phyloP scores from a whole-genome alignment of 2,329 filamentous ascomycete species.

The Venturia nashicola region DNA sequence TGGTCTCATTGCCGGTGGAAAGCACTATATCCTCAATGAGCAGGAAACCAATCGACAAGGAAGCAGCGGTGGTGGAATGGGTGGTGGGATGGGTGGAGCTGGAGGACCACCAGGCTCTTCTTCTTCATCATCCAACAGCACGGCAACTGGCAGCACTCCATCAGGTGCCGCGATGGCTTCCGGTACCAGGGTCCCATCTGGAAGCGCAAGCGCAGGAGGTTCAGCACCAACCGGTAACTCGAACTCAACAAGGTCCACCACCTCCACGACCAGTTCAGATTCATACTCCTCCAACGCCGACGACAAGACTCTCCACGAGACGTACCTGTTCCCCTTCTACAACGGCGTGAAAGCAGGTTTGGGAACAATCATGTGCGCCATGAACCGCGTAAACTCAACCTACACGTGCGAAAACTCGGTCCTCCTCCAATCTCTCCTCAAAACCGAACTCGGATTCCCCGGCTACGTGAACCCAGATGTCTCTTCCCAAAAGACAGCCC shows the following conservation, averaged over 20 bases:
- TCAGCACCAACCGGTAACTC: background rate
- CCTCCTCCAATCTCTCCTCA: conserved; percentile 67
- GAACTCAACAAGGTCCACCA: background rate
- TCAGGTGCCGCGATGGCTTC: background rate
- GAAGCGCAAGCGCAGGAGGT: background rate
- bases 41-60: conserved; percentile 60
- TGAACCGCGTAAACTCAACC: conserved; percentile 40
- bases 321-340: conserved; percentile 45
- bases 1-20: conserved; percentile 54
- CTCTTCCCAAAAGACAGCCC: conserved; percentile 73
- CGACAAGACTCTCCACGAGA: conserved; percentile 50
- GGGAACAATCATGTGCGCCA: conserved; percentile 61
- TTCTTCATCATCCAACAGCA: background rate
- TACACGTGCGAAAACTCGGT: conserved; percentile 66
- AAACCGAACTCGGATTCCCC: conserved; percentile 78
- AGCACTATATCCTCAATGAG: conserved; percentile 58
- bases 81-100: conserved; percentile 15
- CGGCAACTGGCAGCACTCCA: background rate
- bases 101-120: background rate
- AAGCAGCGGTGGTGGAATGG: conserved; percentile 43
- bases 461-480: conserved; percentile 80
- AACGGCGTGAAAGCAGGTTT: conserved; percentile 38
- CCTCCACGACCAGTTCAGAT: conserved; percentile 38
- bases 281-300: conserved; percentile 48
- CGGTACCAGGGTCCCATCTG: background rate